Evolutionary conservation across 73 alveolate genomes (phyloP).

Genomic region (Paraurostyla sp.): DNA sequence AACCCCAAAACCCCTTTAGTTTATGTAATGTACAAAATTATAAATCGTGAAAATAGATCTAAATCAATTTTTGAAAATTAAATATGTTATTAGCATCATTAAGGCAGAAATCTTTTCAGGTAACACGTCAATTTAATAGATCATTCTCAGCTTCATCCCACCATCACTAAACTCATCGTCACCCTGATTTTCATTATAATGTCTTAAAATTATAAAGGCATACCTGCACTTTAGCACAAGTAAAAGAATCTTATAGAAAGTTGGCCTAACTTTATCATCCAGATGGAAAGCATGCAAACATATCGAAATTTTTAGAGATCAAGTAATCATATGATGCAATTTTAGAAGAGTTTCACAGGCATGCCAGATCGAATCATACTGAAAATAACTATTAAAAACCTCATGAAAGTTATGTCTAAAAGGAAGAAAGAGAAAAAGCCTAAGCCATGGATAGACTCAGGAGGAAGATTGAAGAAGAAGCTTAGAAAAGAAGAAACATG

Average conservation of each 20-base stretch:
- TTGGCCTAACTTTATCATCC: conserved; percentile 51
- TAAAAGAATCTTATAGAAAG: conserved; percentile 34
- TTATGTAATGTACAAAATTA: no score
- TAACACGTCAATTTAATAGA: no score
- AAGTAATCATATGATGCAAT: conserved; percentile 21
- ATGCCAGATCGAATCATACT: neutral
- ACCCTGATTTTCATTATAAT: no score
- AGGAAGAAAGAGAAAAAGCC: neutral
- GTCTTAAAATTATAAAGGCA: no score
- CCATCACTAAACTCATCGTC: no score
- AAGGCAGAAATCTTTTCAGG: no score
- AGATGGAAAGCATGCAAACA: conserved; percentile 10
- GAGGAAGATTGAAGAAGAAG: conserved; percentile 41
- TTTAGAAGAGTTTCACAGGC: neutral
- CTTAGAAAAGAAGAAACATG: neutral
- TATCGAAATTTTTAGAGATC: neutral
- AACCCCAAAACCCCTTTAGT: no score
- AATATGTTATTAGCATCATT: no score
- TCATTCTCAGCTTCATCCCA: no score
- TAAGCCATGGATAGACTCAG: neutral
- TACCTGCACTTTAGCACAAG: conserved; percentile 19
- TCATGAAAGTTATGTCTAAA: neutral
- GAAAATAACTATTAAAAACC: neutral
- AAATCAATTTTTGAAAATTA: no score
- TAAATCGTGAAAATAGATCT: no score